Base-by-base conservation (phyloP, 768 basidiomycete species). In the Kwoniella sp. region DNA sequence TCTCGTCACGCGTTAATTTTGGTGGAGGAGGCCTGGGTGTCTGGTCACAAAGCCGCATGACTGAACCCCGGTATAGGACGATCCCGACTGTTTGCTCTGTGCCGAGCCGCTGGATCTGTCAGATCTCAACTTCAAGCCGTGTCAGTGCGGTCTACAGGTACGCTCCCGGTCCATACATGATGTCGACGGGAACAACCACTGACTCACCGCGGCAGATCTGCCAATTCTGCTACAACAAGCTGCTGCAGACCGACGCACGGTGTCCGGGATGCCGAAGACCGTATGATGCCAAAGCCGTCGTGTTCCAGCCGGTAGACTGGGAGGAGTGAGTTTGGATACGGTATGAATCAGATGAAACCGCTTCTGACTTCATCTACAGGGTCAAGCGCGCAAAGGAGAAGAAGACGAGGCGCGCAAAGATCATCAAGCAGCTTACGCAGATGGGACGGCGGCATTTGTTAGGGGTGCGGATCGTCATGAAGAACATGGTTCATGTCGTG, bases 151-250 rank as follows among this genome's bases (percentile, higher is more conserved):
- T 56, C 95, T 98, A 77, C 95, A 96, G 82, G 95, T 87, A 59
- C 48, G 76, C 44, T n/a, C n/a, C n/a, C n/a, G n/a, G n/a, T n/a
- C n/a, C n/a, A n/a, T n/a, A n/a, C n/a, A n/a, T n/a, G n/a, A n/a
- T n/a, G n/a, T n/a, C n/a, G n/a, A n/a, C n/a, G n/a, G n/a, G n/a
- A n/a, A n/a, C n/a, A n/a, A n/a, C 32, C 8, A 22, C 12, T 19
- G 20, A 22, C 26, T 32, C 3, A 29, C 20, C 17, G 12, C 3
- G n/a, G 37, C 60, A 99, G 95, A 89, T 99, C 62, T 99, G 95
- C 75, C 86, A 90, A 50, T 99, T 99, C 78, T 99, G 95, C 76
- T 98, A 91, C 89, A 99, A 76, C 91, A 98, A 77, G 93, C 95
- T 80, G 86, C 88, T 78, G 84, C 88, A 76, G 89, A 95, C 77